phyloP scores from a whole-genome alignment of 2,329 filamentous ascomycete genomes.

The Pestalotiopsis sp. region DNA sequence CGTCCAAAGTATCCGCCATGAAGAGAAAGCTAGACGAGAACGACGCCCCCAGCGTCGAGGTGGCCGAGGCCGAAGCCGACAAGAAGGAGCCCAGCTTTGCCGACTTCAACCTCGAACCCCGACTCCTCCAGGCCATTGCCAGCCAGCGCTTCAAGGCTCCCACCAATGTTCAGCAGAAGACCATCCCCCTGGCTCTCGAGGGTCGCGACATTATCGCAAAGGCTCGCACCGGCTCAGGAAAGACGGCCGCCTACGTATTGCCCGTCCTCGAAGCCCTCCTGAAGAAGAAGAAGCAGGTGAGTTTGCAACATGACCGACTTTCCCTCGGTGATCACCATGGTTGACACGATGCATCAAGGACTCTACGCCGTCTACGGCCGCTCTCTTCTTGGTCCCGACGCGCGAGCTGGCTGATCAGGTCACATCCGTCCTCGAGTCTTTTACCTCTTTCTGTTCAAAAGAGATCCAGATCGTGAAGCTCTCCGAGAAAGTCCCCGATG shows the following conservation, averaged over 20 bases:
- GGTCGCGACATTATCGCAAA: slow-evolving; percentile 90
- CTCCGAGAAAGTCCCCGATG: slow-evolving; percentile 86
- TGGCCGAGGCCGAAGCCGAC: slow-evolving; percentile 14
- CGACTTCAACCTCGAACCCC: slow-evolving; percentile 78
- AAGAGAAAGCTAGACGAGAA: slow-evolving; percentile 62
- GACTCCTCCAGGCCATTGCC: slow-evolving; percentile 83
- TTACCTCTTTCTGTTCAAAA: slow-evolving; percentile 83
- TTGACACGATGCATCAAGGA: slow-evolving; percentile 29
- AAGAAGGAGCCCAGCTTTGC: slow-evolving; percentile 63
- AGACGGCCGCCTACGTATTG: slow-evolving; percentile 94
- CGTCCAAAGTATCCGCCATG: slow-evolving; percentile 36
- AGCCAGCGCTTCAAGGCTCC: slow-evolving; percentile 83
- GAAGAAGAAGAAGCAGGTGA: slow-evolving; percentile 64
- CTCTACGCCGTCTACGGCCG: slow-evolving; percentile 58
- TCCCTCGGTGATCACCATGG: background rate
- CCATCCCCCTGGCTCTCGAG: slow-evolving; percentile 84
- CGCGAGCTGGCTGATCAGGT: slow-evolving; percentile 94
- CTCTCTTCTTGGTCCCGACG: slow-evolving; percentile 91
- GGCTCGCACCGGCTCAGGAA: slow-evolving; percentile 93
- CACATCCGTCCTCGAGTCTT: slow-evolving; percentile 73
- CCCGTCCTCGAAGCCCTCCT: slow-evolving; percentile 86
- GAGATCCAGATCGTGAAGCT: slow-evolving; percentile 83
- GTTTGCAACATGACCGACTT: background rate
- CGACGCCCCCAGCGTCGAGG: slow-evolving; percentile 28
- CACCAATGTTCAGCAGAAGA: slow-evolving; percentile 84